Evolutionary conservation across 2,329 filamentous ascomycete species (phyloP).

Genomic region (Venturiaceae sp.): DNA sequence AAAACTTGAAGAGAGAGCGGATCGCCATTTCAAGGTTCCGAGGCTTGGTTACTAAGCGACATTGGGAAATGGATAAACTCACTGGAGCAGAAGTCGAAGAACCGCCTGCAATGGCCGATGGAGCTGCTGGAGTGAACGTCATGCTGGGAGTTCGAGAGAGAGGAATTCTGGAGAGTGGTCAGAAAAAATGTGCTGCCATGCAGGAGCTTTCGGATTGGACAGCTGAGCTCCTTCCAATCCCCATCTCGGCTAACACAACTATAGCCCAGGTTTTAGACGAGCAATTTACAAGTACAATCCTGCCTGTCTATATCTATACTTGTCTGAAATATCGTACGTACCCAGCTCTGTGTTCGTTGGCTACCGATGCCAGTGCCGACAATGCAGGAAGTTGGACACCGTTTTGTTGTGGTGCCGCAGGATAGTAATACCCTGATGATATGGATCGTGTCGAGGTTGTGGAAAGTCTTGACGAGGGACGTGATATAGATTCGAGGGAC

Average conservation of each 20-base stretch:
- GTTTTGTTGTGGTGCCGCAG: constrained; percentile 24
- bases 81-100: constrained; percentile 51
- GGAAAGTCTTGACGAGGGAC: constrained; percentile 41
- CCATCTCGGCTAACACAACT: background rate
- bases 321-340: background rate
- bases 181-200: constrained; percentile 12
- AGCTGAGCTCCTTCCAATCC: background rate
- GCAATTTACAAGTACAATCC: background rate
- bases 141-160: constrained; percentile 42
- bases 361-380: constrained; percentile 40
- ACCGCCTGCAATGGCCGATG: constrained; percentile 54
- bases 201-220: constrained; percentile 12
- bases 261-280: background rate
- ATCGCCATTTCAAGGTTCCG: constrained; percentile 25
- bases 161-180: constrained; percentile 19
- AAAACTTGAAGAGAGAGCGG: background rate
- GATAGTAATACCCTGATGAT: background rate
- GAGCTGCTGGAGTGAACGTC: constrained; percentile 39
- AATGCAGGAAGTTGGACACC: constrained; percentile 45
- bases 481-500: constrained; percentile 39
- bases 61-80: constrained; percentile 24
- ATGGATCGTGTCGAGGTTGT: constrained; percentile 21
- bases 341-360: background rate
- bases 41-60: constrained; percentile 23
- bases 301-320: background rate